Evolutionary conservation across 2,329 filamentous ascomycete species (phyloP), one percentile per base, ranked within the genome.

Genomic region (Fonsecaea nubica): DNA sequence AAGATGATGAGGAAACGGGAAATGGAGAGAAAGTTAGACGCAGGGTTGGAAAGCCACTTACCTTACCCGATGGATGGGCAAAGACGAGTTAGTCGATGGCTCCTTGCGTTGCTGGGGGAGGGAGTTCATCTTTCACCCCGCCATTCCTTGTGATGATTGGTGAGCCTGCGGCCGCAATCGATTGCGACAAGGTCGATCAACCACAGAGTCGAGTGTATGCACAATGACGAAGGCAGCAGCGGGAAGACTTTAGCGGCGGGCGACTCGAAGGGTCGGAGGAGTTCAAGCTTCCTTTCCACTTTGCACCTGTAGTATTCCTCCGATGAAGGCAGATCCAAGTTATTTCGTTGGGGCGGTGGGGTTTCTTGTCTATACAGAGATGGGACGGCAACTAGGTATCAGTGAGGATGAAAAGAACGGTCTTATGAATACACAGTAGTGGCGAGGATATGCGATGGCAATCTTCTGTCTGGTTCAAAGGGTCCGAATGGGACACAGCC

Each of bases 61-160:
- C 61, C 33, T 42, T 61, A n/a, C 48, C 36, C 53, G 21, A 52
- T 53, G 36, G 58, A 50, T 53, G 32, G 48, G 58, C 48, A 48
- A 61, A 53, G 58, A n/a, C 58, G 58, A 61, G 30, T 21, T 61
- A 50, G 36, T 61, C 25, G 58, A 38, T 40, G 21, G 48, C 48
- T 53, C n/a, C 38, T 48, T 61, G 58, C 33, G 48, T 53, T n/a
- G 53, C 48, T 61, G 58, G 45, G 58, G 48, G 58, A 25, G 21
- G 18, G 36, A 61, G 38, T 33, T 35, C 58, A 61, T 54, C 45
- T 61, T 35, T 33, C 57, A 65, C 66, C 66, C 66, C 66, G 63
- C 66, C 66, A 65, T 65, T 61, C 18, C 48, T 59, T 30, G 25
- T 33, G 53, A 38, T 69, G 67, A 67, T 69, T 67, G 64, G 67